These are phyloP conservation scores for Pleurotus sapidus DNA, from an alignment of 768 basidiomycete genomes.

Conservation along the genomic window DNA sequence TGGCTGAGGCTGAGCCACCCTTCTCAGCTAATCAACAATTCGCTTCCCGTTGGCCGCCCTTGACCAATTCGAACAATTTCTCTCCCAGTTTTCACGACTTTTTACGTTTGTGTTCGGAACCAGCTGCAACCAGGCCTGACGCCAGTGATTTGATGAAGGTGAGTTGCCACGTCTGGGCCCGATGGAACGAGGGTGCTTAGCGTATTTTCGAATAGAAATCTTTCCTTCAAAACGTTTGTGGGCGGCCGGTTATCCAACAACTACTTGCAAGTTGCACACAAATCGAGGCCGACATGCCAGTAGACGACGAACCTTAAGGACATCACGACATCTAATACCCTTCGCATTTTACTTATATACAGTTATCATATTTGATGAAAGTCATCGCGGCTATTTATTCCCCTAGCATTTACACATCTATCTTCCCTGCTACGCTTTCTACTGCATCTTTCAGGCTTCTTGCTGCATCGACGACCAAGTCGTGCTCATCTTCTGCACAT, in stretches of 20 bases:
- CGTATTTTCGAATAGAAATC: constrained; percentile 37
- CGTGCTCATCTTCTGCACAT: constrained; percentile 86
- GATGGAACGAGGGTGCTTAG: no score
- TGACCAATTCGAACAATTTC: constrained; percentile 56
- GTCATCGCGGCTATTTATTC: constrained; percentile 10
- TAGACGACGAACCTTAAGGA: constrained; percentile 17
- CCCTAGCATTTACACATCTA: constrained; percentile 37
- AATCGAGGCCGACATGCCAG: constrained; percentile 49
- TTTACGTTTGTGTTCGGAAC: constrained; percentile 62
- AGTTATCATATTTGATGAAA: constrained; percentile 6
- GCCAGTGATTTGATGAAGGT: constrained; percentile 61
- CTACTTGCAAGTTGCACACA: constrained; percentile 64
- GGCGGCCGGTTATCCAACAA: constrained; percentile 63
- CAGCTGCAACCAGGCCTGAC: constrained; percentile 50
- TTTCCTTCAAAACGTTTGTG: constrained; percentile 68
- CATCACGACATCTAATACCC: constrained; percentile 3
- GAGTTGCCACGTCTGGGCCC: constrained; percentile 15
- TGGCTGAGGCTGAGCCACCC: constrained; percentile 72
- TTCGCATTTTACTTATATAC: constrained; percentile 6
- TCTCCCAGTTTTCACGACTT: constrained; percentile 75
- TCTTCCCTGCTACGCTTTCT: constrained; percentile 68
- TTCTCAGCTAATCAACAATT: constrained; percentile 60
- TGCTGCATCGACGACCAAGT: constrained; percentile 70
- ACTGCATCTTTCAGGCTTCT: constrained; percentile 68
- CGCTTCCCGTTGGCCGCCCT: constrained; percentile 61